Evolutionary conservation across 1,284 basidiomycete genomes (phyloP).

Genomic region (Tilletia caries): DNA sequence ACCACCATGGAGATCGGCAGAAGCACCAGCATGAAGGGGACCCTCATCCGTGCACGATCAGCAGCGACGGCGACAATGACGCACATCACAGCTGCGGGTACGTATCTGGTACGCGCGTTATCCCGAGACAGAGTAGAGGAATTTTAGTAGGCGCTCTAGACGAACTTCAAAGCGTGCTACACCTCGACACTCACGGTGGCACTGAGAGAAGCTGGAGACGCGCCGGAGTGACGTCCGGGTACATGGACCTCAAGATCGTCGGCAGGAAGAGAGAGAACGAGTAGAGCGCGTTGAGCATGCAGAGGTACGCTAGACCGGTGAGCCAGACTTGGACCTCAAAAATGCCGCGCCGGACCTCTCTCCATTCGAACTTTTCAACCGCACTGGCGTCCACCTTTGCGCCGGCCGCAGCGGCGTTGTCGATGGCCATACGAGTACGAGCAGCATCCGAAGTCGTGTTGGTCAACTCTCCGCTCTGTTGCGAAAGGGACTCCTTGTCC

Average conservation of each 20-base stretch:
- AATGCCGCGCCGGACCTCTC: conserved; percentile 31
- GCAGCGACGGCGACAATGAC: conserved; percentile 51
- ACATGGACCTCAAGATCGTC: conserved; percentile 32
- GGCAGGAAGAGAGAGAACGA: conserved; percentile 36
- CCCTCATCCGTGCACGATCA: conserved; percentile 50
- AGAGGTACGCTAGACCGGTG: conserved; percentile 32
- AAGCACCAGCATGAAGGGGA: conserved; percentile 50
- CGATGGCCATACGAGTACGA: background rate
- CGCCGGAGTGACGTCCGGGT: conserved; percentile 30
- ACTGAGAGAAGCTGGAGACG: conserved; percentile 38
- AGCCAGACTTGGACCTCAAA: conserved; percentile 39
- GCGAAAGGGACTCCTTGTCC: background rate
- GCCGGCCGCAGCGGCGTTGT: background rate
- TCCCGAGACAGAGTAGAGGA: background rate
- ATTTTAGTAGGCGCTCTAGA: background rate
- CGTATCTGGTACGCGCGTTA: no score
- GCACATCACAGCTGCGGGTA: conserved; percentile 46
- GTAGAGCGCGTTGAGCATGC: conserved; percentile 26
- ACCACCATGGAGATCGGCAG: conserved; percentile 49
- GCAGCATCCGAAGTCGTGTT: background rate
- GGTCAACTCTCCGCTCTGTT: background rate
- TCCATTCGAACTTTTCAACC: conserved; percentile 36
- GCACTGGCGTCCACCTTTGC: conserved; percentile 8
- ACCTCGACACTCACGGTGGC: conserved; percentile 25
- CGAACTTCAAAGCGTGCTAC: no score